Conservation (phyloP, 495 filamentous ascomycete species). For the Penicillium odoratum region DNA sequence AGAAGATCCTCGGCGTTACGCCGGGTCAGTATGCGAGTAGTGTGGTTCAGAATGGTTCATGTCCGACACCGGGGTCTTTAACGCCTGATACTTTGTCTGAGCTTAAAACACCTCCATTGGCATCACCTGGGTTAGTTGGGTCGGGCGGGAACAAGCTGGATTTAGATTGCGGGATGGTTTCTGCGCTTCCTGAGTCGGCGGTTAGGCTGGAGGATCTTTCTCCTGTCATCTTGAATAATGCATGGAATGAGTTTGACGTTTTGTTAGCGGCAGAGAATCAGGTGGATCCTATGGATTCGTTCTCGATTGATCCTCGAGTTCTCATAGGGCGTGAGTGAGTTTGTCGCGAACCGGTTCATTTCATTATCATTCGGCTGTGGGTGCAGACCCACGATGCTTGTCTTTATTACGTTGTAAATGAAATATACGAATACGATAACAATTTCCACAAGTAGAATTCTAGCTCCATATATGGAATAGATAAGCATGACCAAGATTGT, state of each 20-base stretch:
- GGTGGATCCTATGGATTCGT: constrained; percentile 7
- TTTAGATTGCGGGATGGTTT: constrained; percentile 15
- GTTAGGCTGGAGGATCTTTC: constrained; percentile 4
- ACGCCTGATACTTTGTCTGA: constrained; percentile 14
- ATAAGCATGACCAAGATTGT: neutral
- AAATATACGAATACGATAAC: neutral
- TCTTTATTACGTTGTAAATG: neutral
- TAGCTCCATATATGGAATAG: neutral
- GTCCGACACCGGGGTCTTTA: constrained; percentile 9
- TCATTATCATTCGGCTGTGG: neutral
- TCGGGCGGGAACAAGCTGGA: constrained; percentile 14
- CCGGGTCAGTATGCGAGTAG: constrained; percentile 53
- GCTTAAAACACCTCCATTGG: constrained; percentile 11
- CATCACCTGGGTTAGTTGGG: neutral
- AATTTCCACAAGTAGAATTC: neutral
- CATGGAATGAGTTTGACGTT: constrained; percentile 44
- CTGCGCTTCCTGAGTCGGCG: constrained; percentile 14
- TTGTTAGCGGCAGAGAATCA: constrained; percentile 35
- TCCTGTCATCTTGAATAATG: constrained; percentile 10
- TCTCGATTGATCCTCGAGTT: constrained; percentile 22
- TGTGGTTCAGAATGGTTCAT: constrained; percentile 8
- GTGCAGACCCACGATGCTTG: neutral
- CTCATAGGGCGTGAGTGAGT: constrained; percentile 7
- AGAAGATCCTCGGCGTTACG: constrained; percentile 58
- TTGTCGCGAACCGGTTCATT: constrained; percentile 1